These are phyloP conservation scores for Thalassiosira exigua DNA, from an alignment of 352 stramenopile genomes.

Conservation along the genomic window DNA sequence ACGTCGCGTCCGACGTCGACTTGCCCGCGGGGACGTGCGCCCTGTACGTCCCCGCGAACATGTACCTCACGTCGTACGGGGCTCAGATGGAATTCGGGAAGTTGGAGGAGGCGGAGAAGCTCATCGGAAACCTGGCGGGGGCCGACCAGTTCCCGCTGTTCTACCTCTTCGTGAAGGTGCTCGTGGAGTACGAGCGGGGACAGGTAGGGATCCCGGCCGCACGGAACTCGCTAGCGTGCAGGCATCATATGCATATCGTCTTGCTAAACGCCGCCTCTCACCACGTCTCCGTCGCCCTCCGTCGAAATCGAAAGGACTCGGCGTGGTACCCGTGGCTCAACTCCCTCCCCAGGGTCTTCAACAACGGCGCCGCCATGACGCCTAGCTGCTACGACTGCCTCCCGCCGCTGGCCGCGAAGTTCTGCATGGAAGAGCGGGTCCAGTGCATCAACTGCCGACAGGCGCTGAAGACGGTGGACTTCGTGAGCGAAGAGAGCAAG, in stretches of 20 bases:
- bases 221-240: too few relatives aligned
- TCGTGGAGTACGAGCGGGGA: conserved; percentile 46
- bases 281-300: too few relatives aligned
- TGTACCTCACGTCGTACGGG: conserved; percentile 35
- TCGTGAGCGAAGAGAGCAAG: conserved; percentile 25
- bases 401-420: conserved; percentile 36
- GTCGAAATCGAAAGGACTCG: too few relatives aligned
- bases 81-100: conserved; percentile 35
- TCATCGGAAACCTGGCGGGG: conserved; percentile 24
- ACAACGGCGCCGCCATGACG: conserved; percentile 52
- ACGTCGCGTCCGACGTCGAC: conserved; percentile 17
- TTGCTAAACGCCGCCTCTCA: too few relatives aligned
- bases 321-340: conserved; percentile 48
- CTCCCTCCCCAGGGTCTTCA: conserved; percentile 35
- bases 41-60: conserved; percentile 37
- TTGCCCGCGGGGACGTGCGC: conserved; percentile 30
- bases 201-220: too few relatives aligned
- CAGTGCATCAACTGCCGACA: conserved; percentile 50
- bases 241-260: too few relatives aligned
- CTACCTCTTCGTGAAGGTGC: conserved; percentile 49
- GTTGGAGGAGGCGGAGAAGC: conserved; percentile 25
- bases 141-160: conserved; percentile 44
- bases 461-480: conserved; percentile 39
- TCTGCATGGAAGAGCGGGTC: conserved; percentile 43
- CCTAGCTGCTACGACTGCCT: conserved; percentile 49